Evolutionary conservation across 352 stramenopile genomes (phyloP), one percentile per base, ranked within the genome.

Genomic region (Phytophthora parvispora): DNA sequence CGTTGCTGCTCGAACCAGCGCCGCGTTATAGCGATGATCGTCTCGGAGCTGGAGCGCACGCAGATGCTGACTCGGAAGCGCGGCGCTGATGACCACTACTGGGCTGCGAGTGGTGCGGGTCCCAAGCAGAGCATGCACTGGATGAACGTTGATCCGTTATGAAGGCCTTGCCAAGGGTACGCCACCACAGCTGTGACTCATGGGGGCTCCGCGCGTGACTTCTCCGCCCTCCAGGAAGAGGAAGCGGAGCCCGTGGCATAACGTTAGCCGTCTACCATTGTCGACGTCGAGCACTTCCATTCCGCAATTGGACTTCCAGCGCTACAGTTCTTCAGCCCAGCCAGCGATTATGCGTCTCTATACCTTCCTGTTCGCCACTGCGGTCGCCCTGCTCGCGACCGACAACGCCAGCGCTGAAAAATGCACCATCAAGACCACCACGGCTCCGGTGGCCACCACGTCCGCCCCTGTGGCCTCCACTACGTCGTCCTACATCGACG

Each of bases 141-240:
- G 24, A 13, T 62, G 50, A 55, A 56, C 28, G n/a, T 69, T 58
- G 62, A 69, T 69, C 43, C 62, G 54, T 58, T 69, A 54, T 69
- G 45, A 69, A 45, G 42, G 42, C 34, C 52, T 48, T 43, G 60
- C 3, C 49, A 60, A 67, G 54, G 59, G 60, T 54, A 50, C 53
- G 45, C 45, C 42, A 42, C 45, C 36, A 47, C 62, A 69, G 52
- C 62, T 69, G 61, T 56, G 52, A 18, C 42, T 69, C 61, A 69
- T 58, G 27, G 45, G 22, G 62, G 18, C 48, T 69, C 62, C 54
- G 53, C 34, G 53, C 52, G 62, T 58, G 62, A 53, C 47, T 38
- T 69, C 45, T 61, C 62, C 43, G 9, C 60, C n/a, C 16, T 50
- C 22, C 20, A 60, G 54, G 10, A 29, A 50, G 31, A 64, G 31